These are phyloP conservation scores for Anthostomella pinea DNA, from an alignment of 2,329 filamentous ascomycete species.

Conservation along the genomic window DNA sequence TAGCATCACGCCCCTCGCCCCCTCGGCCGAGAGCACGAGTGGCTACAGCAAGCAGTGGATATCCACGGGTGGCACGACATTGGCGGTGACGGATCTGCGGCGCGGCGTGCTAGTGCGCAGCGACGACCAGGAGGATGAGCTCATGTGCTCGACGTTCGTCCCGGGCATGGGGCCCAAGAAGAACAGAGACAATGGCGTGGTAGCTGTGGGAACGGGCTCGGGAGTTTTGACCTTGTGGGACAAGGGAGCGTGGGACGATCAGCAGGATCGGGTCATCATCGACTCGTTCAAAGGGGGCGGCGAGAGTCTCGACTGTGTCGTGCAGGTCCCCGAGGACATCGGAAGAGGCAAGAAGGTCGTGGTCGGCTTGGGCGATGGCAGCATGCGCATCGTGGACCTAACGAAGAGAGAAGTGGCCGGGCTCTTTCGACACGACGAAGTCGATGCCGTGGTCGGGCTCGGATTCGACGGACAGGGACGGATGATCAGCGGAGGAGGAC, in stretches of 20 bases:
- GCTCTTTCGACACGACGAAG: slow-evolving; percentile 74
- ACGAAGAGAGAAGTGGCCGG: slow-evolving; percentile 68
- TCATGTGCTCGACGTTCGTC: slow-evolving; percentile 78
- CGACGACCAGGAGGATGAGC: slow-evolving; percentile 92
- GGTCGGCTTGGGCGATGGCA: slow-evolving; percentile 79
- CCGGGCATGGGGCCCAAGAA: slow-evolving; percentile 69
- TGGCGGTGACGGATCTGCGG: slow-evolving; percentile 85
- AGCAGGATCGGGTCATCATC: slow-evolving; percentile 83
- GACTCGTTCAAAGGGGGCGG: slow-evolving; percentile 60
- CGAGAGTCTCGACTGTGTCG: slow-evolving; percentile 79
- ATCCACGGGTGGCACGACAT: slow-evolving; percentile 84
- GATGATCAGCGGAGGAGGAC: slow-evolving; percentile 86
- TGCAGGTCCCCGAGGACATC: slow-evolving; percentile 67
- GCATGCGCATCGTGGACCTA: slow-evolving; percentile 72
- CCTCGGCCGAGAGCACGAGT: slow-evolving; percentile 76
- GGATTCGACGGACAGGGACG: slow-evolving; percentile 82
- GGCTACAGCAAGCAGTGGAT: slow-evolving; percentile 94
- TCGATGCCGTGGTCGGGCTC: slow-evolving; percentile 79
- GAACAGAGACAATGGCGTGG: slow-evolving; percentile 65
- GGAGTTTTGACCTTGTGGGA: slow-evolving; percentile 94
- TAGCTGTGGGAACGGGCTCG: slow-evolving; percentile 72
- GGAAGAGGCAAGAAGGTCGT: slow-evolving; percentile 71
- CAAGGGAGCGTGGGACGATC: slow-evolving; percentile 90
- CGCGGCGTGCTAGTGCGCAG: slow-evolving; percentile 83
- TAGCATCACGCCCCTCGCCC: slow-evolving; percentile 77